Evolutionary conservation across 2,329 filamentous ascomycete species (phyloP).

Genomic region (Monosporascus ibericus): DNA sequence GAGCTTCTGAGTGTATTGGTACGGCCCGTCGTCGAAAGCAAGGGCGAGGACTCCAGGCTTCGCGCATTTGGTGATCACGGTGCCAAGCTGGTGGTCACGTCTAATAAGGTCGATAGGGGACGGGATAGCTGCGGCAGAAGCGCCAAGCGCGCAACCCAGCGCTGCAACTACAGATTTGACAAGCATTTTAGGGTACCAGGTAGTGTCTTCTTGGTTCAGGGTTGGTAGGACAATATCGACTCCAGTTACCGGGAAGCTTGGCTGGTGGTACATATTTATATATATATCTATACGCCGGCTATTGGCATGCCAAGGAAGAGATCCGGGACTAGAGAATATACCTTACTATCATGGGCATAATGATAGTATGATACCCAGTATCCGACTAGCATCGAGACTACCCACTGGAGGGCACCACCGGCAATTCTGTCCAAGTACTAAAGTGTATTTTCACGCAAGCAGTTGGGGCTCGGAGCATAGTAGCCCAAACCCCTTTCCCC

Average conservation of each 20-base stretch:
- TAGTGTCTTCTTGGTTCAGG: neutral
- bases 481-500: no score
- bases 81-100: conserved; percentile 33
- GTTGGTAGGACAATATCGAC: neutral
- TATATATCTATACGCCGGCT: neutral
- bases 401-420: no score
- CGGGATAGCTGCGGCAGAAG: conserved; percentile 24
- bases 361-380: neutral
- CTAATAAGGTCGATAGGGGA: conserved; percentile 35
- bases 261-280: neutral
- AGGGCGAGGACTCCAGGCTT: conserved; percentile 40
- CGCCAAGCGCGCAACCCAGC: conserved; percentile 20
- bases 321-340: neutral
- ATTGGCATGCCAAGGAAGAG: neutral
- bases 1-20: conserved; percentile 40
- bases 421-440: no score
- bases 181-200: conserved; percentile 14
- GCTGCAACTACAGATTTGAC: conserved; percentile 16
- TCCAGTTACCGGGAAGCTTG: neutral
- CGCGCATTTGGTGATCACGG: conserved; percentile 39
- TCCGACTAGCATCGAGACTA: neutral
- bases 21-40: conserved; percentile 50
- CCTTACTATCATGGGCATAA: neutral
- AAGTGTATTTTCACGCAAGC: no score
- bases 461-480: no score